Evolutionary conservation across 441 rosid species (phyloP).

Genomic region (Macaranga tanarius): DNA sequence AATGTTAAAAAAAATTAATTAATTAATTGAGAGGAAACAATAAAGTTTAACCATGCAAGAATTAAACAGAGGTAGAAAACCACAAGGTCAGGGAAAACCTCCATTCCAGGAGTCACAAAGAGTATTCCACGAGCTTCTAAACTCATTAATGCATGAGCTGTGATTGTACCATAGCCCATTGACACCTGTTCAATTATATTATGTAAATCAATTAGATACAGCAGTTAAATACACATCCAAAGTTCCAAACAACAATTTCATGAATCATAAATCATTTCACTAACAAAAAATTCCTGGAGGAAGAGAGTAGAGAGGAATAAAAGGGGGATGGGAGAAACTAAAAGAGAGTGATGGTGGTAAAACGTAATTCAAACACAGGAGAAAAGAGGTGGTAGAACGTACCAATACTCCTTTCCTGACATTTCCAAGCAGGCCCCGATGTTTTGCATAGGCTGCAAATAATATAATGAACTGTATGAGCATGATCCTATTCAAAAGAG

Average conservation of each 20-base stretch:
- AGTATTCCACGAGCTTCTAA: conserved; percentile 94
- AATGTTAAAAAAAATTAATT: background rate
- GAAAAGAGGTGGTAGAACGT: conserved; percentile 27
- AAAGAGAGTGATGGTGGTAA: background rate
- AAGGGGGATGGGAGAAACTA: background rate
- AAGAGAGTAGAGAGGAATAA: background rate
- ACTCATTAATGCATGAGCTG: conserved; percentile 83
- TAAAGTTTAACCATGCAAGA: background rate
- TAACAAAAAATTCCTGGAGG: background rate
- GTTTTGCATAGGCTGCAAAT: conserved; percentile 70
- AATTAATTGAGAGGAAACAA: background rate
- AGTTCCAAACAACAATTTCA: background rate
- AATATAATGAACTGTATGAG: conserved; percentile 18
- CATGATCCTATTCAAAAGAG: background rate
- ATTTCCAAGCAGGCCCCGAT: conserved; percentile 87
- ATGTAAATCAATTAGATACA: conserved; percentile 21
- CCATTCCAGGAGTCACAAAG: conserved; percentile 79
- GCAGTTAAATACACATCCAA: background rate
- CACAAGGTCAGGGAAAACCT: conserved; percentile 41
- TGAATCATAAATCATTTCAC: background rate
- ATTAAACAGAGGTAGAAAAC: background rate
- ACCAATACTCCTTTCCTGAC: conserved; percentile 99
- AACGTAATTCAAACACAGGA: background rate
- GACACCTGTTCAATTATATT: conserved; percentile 59
- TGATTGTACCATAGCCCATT: conserved; percentile 83